Base-by-base conservation (phyloP, 768 basidiomycete species). In the Collybia mongolica region DNA sequence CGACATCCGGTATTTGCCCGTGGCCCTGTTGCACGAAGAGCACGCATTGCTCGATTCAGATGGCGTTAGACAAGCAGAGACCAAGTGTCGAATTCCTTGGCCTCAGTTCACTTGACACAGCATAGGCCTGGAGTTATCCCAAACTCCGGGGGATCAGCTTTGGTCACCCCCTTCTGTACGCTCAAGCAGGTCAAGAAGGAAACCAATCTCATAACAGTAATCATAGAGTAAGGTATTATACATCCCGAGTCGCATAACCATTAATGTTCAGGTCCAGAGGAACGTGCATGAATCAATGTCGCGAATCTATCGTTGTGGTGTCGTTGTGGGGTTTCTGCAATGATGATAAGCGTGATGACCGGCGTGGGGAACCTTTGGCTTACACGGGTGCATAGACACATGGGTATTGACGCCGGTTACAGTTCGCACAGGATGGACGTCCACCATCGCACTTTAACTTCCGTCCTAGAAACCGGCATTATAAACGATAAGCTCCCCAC, bases 401-500 rank as follows among this genome's bases (percentile, higher is more conserved):
- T 2, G 80, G 75, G 54, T 73, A 74, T 19, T 75, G 73, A 29
- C 87, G 77, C 50, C 75, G 75, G 59, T 79, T 72, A 64, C 87
- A 89, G 60, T 88, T 87, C 28, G 70, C 72, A 63, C 87, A 89
- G 29, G 78, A 77, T 2, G 84, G 84, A 23, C 77, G 75, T 45
- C 62, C 56, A 12, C 87, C 87, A 56, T 88, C 84, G 60, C 87
- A 89, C 66, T 88, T 88, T 48, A 89, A 64, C 65, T 88, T 88
- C 52, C 86, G 75, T 5, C 82, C 86, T 88, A 56, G 51, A 24
- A 39, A 23, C 23, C 23, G n/a, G n/a, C 38, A 15, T 26, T 41
- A 35, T 9, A 24, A 39, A 28, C 40, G 41, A 43, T 39, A 51
- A 39, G 5, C 12, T 28, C 24, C 23, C 19, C 32, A 12, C 26